Base-by-base conservation (phyloP, 2,329 filamentous ascomycete species). In the Macrophomina phaseolina region DNA sequence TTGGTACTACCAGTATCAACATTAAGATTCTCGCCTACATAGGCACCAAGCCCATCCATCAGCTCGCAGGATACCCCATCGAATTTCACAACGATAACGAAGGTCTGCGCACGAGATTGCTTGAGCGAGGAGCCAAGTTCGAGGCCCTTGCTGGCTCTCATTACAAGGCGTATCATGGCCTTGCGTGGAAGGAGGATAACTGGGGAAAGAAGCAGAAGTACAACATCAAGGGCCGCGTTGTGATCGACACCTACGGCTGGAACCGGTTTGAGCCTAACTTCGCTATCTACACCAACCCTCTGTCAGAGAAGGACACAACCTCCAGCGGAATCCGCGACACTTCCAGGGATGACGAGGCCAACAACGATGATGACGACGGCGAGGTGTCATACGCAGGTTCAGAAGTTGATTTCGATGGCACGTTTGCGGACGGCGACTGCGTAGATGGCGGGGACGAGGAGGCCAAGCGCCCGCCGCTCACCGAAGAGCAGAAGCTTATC, bases 181-280 rank as follows among this genome's bases (percentile, higher is more conserved):
- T 82, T 16, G 80, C 77, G 2, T 82, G 78, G 79, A 73, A 73
- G 32, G 71, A 70, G 62, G 69, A 71, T 40, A 67, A 71, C 12
- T 74, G 76, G 34, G 75, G 75, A 4, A 70, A 70, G 16, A 77
- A 74, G 67, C 78, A 81, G 68, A 81, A 81, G 67, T 79, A 78
- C 67, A 78, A 76, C 67, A 73, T 85, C 67, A 82, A 82, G 67
- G 81, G 82, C 38, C 78, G 83, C 23, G 80, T 87, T 32, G 80
- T 86, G 49, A 82, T 87, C 53, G 85, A 87, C 68, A 80, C 80
- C 0, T 80, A 83, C 40, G 84, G 83, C 45, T 86, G 65, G 87
- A 87, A 78, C 48, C 74, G 73, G 1, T 85, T 84, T 73, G 80
- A 84, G 45, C 81, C 83, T 0, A 76, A 80, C 67, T 69, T 74